Evolutionary conservation across 2,329 filamentous ascomycete species (phyloP), one percentile per base, ranked within the genome.

Genomic region (Ophiocordyceps unilateralis): DNA sequence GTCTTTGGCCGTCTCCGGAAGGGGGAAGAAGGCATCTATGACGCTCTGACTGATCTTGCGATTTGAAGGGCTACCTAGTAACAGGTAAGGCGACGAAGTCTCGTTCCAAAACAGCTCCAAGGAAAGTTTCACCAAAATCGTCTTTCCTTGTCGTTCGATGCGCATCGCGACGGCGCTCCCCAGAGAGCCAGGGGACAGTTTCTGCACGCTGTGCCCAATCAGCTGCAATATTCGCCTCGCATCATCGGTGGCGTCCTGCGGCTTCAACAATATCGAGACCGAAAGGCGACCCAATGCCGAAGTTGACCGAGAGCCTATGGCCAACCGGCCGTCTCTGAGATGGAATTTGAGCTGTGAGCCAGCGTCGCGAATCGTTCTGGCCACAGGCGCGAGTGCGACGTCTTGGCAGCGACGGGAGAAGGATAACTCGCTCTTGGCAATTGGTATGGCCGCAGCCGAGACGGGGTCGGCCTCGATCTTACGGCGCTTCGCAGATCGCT

Each of bases 61-160:
- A 32, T 64, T 55, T 2, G 44, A 37, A 0, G 42, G 43, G 28
- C 44, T 55, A 37, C 60, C 57, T n/a, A 64, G 47, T 1, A 47
- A 39, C n/a, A 48, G 44, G 39, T 54, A 54, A 3, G 58, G 54
- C 5, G 58, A 56, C 3, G 49, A 50, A 0, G 64, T 62, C 23
- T 60, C 53, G 45, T 67, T 68, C 66, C 68, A 71, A 26, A 62
- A 58, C 15, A 69, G 50, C 20, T 56, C 48, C 23, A 66, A 51
- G 3, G 46, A 48, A 30, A 69, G 49, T 12, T 48, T 50, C 21
- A 68, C 26, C 4, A 46, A 48, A 3, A 60, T 52, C 40, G 47
- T 45, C 2, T 46, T 50, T 7, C 49, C 49, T 6, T 46, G 49
- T 41, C 52, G 51, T 9, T 60, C 48, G 14, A 68, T 44, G 5